Base-by-base conservation (phyloP, 306 rosid species). In the Clitoria ternatea region DNA sequence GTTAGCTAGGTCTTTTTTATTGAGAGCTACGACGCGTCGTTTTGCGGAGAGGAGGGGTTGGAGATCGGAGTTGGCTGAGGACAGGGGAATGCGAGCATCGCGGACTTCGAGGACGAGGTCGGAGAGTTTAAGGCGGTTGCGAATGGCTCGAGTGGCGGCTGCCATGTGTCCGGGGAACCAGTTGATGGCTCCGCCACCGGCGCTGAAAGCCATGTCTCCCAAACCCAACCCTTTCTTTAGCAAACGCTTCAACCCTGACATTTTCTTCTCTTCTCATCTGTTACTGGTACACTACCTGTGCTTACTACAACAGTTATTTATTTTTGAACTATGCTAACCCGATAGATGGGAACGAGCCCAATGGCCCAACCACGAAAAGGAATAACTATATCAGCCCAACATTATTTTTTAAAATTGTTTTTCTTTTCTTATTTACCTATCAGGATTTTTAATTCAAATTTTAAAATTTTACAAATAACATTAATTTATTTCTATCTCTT, bases 81-180 rank as follows among this genome's bases (percentile, higher is more conserved):
- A 92, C 9, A 92, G 6, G 0, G 98, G 93, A 49, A 92, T 86
- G 55, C 98, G 92, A 17, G 98, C 80, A 53, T 92, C 98, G 12
- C 96, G 80, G 37, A 92, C 97, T 76, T 92, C 98, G 57, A 92
- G 72, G 45, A 92, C 97, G 66, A 92, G 81, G 79, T 92, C 89
- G 29, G 98, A 84, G 27, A 90, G 39, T 78, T 90, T 90, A 10
- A 92, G 93, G 17, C 97, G 95, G 33, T 81, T 59, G 12, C 85
- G 83, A 24, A 92, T 92, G 78, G 98, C 97, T 5, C 88, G 82
- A 0, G 86, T 85, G 57, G 98, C 98, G 2, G 98, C 87, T 0
- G 97, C 97, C 93, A 92, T 92, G 85, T 92, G 98, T 9, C 98
- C 98, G 0, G 98, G 98, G 83, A 85, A 90, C 96, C 97, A 92